Evolutionary conservation across 2,329 filamentous ascomycete genomes (phyloP), one percentile per base, ranked within the genome.

Genomic region (Colletotrichum trifolii): DNA sequence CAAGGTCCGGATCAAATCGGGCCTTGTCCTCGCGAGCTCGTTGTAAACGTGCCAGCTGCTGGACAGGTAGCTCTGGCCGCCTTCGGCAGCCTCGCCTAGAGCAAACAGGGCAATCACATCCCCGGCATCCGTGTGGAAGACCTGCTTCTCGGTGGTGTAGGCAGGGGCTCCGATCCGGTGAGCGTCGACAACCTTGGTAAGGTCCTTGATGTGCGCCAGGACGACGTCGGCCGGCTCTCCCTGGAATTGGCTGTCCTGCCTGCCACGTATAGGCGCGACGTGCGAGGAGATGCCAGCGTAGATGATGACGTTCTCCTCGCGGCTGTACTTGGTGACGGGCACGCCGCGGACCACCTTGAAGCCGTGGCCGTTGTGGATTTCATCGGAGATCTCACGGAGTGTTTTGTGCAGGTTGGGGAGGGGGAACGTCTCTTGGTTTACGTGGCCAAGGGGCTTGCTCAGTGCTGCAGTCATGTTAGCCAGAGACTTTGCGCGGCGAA

Each of bases 31-130:
- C 0, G 87, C 87, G 2, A 91, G 77, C 71, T 89, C 83, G 68
- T 90, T 90, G 72, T 90, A 90, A 3, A 90, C 83, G 3, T 78
- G 77, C 82, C 84, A 86, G 34, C 81, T 85, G 69, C 85, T 87
- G 0, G 86, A 82, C 10, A 90, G 73, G 64, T 83, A 83, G 69
- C 86, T 89, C 63, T 84, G 77, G 1, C 88, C 88, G 0, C 88
- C 88, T 42, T 75, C 73, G 2, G 77, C 76, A 0, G 81, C 81
- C 0, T 87, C 83, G 9, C 81, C 81, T 15, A 89, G 79, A 1
- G 83, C 83, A 52, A 87, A 84, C 7, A 90, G 76, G 2, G 85
- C 83, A 17, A 91, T 80, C 2, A 90, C 79, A 69, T 91, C 88
- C 8, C 87, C 82, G 0, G 73, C 71, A 69, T 90, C 87, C 0